A percentile compares a stretch with the other conserved stretches of the same genome.
Evolutionary conservation across 306 rosid species (phyloP).

Genomic region (Cyclanthera cordifolia): DNA sequence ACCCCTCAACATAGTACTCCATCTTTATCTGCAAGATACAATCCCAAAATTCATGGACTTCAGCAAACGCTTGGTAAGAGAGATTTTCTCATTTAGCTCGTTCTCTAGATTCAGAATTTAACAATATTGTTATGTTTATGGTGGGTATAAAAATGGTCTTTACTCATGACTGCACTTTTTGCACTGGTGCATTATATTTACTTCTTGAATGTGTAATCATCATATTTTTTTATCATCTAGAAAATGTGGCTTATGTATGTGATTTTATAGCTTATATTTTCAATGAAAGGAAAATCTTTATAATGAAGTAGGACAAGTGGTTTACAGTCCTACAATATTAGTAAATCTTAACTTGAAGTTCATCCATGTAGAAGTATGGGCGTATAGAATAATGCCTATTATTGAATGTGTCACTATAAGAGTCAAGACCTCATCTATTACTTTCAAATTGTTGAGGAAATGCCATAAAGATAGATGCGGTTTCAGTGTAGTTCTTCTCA

Average conservation of each 20-base stretch:
- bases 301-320: background rate
- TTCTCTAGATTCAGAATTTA: conserved; percentile 10
- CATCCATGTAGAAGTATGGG: background rate
- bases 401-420: background rate
- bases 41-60: conserved; percentile 65
- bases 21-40: conserved; percentile 69
- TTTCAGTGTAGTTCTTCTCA: background rate
- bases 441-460: background rate
- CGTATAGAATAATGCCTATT: background rate
- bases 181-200: background rate
- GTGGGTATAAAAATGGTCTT: background rate
- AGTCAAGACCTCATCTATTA: background rate
- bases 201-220: background rate
- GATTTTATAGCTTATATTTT: background rate
- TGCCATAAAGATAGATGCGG: background rate
- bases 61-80: conserved; percentile 72
- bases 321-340: background rate
- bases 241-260: background rate
- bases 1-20: conserved; percentile 61
- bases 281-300: background rate
- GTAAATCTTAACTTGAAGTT: background rate
- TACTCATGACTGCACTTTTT: background rate
- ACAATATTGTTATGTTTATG: background rate
- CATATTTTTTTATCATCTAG: background rate
- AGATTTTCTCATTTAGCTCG: conserved; percentile 14